Evolutionary conservation across 371 early-diverging fungal genomes (phyloP).

Genomic region (Mucor irregularis): DNA sequence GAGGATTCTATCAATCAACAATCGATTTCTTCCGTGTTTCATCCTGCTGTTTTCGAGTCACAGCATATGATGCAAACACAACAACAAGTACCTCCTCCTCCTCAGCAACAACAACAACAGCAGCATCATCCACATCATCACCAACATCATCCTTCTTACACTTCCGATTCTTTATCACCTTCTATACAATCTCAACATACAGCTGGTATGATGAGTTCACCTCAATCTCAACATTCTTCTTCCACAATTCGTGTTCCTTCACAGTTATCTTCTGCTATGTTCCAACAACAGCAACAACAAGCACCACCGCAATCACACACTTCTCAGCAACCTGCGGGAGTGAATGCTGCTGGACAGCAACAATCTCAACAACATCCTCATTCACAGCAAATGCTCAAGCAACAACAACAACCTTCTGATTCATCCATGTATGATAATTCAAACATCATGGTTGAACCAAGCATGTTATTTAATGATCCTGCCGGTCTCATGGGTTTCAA

Average conservation of each 20-base stretch:
- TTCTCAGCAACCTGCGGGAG: slow-evolving; percentile 10
- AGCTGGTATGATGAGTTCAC: slow-evolving; percentile 23
- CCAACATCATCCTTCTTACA: slow-evolving; percentile 6
- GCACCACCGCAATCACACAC: slow-evolving; percentile 15
- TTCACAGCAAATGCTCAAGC: slow-evolving; percentile 11
- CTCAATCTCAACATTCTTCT: slow-evolving; percentile 22
- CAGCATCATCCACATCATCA: slow-evolving; percentile 23
- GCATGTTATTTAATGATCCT: slow-evolving; percentile 32
- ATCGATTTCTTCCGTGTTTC: slow-evolving; percentile 33
- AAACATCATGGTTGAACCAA: slow-evolving; percentile 26
- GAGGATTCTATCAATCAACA: slow-evolving; percentile 45
- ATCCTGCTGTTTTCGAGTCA: slow-evolving; percentile 31
- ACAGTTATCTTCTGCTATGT: slow-evolving; percentile 16
- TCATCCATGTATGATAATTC: slow-evolving; percentile 12
- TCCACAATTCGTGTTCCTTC: slow-evolving; percentile 21
- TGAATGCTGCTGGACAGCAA: slow-evolving; percentile 17
- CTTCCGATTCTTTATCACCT: slow-evolving; percentile 16
- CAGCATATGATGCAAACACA: slow-evolving; percentile 38
- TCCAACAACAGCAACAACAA: slow-evolving; percentile 21
- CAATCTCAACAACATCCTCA: neutral
- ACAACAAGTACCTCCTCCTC: too few relatives aligned
- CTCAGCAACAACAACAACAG: slow-evolving; percentile 9
- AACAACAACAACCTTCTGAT: slow-evolving; percentile 13
- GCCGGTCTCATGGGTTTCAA: slow-evolving; percentile 16
- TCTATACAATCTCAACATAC: slow-evolving; percentile 19